A percentile compares a stretch with the other conserved stretches of the same genome.
Evolutionary conservation across 2,329 filamentous ascomycete species (phyloP).

Genomic region (Pleomassaria siparia): DNA sequence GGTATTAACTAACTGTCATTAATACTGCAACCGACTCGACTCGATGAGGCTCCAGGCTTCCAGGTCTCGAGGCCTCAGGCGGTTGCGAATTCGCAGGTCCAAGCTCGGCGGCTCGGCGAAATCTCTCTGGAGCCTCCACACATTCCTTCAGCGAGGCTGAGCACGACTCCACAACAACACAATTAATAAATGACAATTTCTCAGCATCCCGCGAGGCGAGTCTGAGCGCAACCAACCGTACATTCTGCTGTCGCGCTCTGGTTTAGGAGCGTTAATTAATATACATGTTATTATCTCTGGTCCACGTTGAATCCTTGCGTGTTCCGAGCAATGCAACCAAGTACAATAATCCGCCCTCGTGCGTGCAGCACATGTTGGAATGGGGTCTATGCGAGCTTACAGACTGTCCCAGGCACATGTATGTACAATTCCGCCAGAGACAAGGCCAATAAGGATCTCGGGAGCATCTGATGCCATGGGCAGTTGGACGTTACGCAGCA

Average conservation of each 20-base stretch:
- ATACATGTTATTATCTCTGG: no score
- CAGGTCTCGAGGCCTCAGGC: background rate
- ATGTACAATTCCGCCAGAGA: background rate
- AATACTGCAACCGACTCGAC: no score
- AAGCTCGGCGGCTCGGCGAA: background rate
- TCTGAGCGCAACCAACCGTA: no score
- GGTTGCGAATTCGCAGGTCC: slow-evolving; percentile 1
- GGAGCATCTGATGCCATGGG: background rate
- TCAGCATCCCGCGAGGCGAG: background rate
- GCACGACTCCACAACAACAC: background rate
- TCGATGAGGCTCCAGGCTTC: background rate
- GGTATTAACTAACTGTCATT: no score
- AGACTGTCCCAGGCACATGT: background rate
- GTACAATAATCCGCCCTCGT: background rate
- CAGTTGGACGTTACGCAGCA: no score
- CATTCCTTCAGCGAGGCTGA: background rate
- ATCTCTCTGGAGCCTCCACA: background rate
- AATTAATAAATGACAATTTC: no score
- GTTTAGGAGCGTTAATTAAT: no score
- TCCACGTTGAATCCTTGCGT: no score
- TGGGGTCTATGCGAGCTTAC: background rate
- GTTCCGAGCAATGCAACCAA: background rate
- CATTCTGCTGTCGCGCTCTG: no score
- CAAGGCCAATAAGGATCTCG: background rate
- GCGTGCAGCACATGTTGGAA: background rate